Conservation (phyloP, 1,284 basidiomycete species). For the Ganoderma lingzhi region DNA sequence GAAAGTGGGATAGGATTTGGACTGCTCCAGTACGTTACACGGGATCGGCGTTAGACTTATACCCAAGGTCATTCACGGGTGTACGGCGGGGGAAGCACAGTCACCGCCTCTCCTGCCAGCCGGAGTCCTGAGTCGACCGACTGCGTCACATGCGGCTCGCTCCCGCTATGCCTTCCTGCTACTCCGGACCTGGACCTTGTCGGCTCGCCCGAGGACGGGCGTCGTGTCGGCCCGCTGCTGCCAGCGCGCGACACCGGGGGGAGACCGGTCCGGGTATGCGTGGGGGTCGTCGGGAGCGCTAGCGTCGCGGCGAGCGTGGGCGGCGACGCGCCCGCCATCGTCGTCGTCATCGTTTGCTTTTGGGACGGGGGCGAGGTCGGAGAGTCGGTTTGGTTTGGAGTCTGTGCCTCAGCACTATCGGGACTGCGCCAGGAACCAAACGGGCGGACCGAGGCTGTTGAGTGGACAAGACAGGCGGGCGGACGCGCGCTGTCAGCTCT, state of each 20-base stretch:
- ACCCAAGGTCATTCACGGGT: background rate
- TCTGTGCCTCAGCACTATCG: background rate
- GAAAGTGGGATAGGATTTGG: too few species aligned
- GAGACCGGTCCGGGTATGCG: background rate
- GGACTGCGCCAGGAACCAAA: background rate
- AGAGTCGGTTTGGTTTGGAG: too few species aligned
- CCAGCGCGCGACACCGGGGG: background rate
- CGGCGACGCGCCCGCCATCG: background rate
- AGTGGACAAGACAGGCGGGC: background rate
- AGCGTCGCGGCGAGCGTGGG: background rate
- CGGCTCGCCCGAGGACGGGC: background rate
- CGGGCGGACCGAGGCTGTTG: background rate
- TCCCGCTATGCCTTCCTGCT: background rate
- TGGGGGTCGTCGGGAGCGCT: background rate
- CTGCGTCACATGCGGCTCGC: background rate
- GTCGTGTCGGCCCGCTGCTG: background rate
- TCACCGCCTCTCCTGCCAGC: background rate
- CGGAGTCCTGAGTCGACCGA: background rate
- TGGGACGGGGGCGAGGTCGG: background rate
- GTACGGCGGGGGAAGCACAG: slow-evolving; percentile 1
- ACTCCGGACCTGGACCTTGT: background rate
- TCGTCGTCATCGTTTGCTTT: background rate
- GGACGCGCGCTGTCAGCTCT: background rate
- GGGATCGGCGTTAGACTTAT: background rate
- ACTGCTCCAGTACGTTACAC: too few species aligned